Evolutionary conservation across 805 yeast species (phyloP).

Genomic region (Kazachstania martiniae): DNA sequence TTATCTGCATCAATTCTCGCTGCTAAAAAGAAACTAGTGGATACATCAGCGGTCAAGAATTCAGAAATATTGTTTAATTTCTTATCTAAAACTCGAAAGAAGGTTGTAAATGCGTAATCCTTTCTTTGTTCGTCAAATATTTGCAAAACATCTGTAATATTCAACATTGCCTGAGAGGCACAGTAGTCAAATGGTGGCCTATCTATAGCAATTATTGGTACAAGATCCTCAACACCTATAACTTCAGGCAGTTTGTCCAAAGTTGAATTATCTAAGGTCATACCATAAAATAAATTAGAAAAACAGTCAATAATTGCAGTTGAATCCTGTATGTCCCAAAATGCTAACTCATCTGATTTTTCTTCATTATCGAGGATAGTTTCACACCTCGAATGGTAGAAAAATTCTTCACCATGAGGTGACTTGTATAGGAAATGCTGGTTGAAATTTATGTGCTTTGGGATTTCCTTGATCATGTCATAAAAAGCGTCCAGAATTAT

Average conservation of each 20-base stretch:
- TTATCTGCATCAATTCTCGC: conserved; percentile 9
- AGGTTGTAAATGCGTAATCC: conserved; percentile 33
- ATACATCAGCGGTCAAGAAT: conserved; percentile 16
- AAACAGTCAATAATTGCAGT: conserved; percentile 41
- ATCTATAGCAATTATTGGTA: conserved; percentile 37
- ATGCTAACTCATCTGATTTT: conserved; percentile 30
- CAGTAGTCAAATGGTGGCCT: conserved; percentile 55
- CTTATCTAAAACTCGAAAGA: conserved; percentile 27
- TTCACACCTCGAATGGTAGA: conserved; percentile 35
- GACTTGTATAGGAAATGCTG: conserved; percentile 36
- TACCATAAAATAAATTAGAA: conserved; percentile 36
- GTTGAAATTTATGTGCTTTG: conserved; percentile 30
- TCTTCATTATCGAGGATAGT: conserved; percentile 33
- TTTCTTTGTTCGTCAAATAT: conserved; percentile 46
- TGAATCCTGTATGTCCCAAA: conserved; percentile 43
- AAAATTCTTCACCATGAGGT: conserved; percentile 25
- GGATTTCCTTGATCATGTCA: conserved; percentile 35
- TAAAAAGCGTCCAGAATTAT: conserved; percentile 40
- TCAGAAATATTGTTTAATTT: conserved; percentile 23
- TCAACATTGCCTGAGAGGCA: conserved; percentile 42
- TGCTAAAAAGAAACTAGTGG: conserved; percentile 20
- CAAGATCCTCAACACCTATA: conserved; percentile 35
- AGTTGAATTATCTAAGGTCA: conserved; percentile 41
- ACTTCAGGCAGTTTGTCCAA: conserved; percentile 32
- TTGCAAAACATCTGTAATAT: conserved; percentile 44